Evolutionary conservation across 108 stramenopile genomes (phyloP).

Genomic region (Cyclostephanos tholiformis): DNA sequence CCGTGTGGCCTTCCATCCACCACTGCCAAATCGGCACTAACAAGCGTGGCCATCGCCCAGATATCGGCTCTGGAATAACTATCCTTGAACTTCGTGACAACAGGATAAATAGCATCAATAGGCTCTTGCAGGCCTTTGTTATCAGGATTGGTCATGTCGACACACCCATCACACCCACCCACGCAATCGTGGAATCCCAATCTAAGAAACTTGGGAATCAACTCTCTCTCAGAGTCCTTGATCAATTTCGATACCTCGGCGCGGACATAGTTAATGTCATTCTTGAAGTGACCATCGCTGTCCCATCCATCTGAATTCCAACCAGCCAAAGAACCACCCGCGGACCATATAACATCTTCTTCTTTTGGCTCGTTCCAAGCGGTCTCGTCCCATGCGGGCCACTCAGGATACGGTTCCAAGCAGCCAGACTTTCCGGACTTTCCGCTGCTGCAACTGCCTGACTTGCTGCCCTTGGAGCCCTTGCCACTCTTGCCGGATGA

Average conservation of each 20-base stretch:
- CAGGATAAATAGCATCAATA: constrained; percentile 39
- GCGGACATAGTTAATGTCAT: constrained; percentile 18
- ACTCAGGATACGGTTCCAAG: background rate
- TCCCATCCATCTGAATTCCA: constrained; percentile 33
- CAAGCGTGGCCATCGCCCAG: constrained; percentile 56
- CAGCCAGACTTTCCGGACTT: constrained; percentile 10
- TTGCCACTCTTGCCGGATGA: background rate
- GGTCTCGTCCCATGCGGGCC: background rate
- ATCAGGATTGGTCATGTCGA: constrained; percentile 53
- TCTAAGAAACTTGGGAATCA: constrained; percentile 49
- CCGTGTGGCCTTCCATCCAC: constrained; percentile 22
- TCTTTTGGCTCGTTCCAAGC: constrained; percentile 8
- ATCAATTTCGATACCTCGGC: constrained; percentile 10
- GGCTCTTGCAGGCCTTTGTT: constrained; percentile 51
- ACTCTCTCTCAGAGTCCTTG: constrained; percentile 2
- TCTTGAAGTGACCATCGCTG: constrained; percentile 28
- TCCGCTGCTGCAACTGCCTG: constrained; percentile 20
- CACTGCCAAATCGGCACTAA: constrained; percentile 49
- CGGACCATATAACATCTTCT: constrained; percentile 5
- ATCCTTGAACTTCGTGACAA: constrained; percentile 44
- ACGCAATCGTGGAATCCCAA: constrained; percentile 65
- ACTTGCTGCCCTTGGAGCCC: constrained; percentile 14
- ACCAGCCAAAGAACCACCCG: background rate
- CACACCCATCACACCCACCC: constrained; percentile 62
- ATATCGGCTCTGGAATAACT: constrained; percentile 56